Conservation (phyloP, 2,329 filamentous ascomycete genomes). For the Falciphora oryzae region DNA sequence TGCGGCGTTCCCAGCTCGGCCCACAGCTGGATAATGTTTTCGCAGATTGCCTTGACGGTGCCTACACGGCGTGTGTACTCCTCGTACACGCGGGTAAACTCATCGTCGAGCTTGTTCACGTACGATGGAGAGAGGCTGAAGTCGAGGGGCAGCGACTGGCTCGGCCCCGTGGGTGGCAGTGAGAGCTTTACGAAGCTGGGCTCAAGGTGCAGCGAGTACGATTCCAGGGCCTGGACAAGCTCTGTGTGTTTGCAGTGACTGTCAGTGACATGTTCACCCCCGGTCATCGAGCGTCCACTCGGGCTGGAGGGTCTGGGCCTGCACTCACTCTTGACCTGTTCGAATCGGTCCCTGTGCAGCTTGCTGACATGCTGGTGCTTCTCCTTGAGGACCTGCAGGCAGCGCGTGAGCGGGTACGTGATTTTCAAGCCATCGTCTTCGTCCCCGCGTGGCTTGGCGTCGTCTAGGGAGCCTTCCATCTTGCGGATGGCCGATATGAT, state of each 20-base stretch:
- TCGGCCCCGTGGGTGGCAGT: constrained; percentile 74
- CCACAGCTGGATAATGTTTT: constrained; percentile 92
- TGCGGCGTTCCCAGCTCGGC: constrained; percentile 92
- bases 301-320: not conserved
- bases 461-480: constrained; percentile 87
- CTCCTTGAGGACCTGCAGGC: constrained; percentile 75
- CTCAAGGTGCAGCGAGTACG: constrained; percentile 94
- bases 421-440: constrained; percentile 65
- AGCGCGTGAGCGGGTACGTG: constrained; percentile 76
- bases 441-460: constrained; percentile 60
- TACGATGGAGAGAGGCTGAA: constrained; percentile 94
- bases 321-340: constrained; percentile 83
- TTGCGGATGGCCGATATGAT: constrained; percentile 83
- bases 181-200: constrained; percentile 78
- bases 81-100: constrained; percentile 93
- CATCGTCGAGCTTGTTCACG: constrained; percentile 76
- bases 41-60: constrained; percentile 66
- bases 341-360: constrained; percentile 84
- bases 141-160: constrained; percentile 68
- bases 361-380: constrained; percentile 76
- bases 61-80: constrained; percentile 84
- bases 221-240: constrained; percentile 87
- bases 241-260: constrained; percentile 44
- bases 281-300: not conserved
- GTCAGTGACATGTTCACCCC: not conserved